Base-by-base conservation (phyloP, 2,329 filamentous ascomycete species). In the Bipolaris bicolor region DNA sequence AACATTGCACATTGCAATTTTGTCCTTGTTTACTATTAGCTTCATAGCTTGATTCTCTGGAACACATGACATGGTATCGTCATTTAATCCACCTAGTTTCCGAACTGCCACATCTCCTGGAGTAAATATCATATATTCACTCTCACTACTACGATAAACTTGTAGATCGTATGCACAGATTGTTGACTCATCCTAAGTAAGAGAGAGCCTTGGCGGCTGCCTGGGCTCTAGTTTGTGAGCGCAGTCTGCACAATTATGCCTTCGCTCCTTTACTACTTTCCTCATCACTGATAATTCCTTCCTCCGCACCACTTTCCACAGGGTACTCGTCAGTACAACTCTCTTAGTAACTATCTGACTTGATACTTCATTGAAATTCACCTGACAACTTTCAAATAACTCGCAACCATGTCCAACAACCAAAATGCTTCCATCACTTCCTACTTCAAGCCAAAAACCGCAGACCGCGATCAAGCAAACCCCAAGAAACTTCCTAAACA, bases 341-440 rank as follows among this genome's bases (percentile, higher is more conserved):
- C 11, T 20, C 24, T 13, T 5, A 46, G 26, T 2, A 11, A 5
- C 26, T 20, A 16, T 33, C 3, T 20, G 11, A 16, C 2, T 9
- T 20, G 11, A 15, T 20, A n/a, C n/a, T n/a, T n/a, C n/a, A n/a
- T n/a, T n/a, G n/a, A n/a, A n/a, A n/a, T n/a, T n/a, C 18, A 43
- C 29, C 9, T 31, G 26, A 5, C 7, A 26, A n/a, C 26, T n/a
- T 5, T n/a, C 6, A 15, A 26, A 11, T 20, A 1, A 16, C 5
- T n/a, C 18, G 13, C 20, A 34, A 31, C 10, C 33, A 52, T 52
- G 49, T 29, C 31, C 18, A 3, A 10, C n/a, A 36, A 24, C 31
- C 31, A 52, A 16, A 49, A 49, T 26, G 34, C 46, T 15, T 36
- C 29, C 44, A 58, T 58, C 13, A 51, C 47, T 24, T 41, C 50